phyloP scores from a whole-genome alignment of 192 early-diverging fungal genomes.

The Coemansia sp. region DNA sequence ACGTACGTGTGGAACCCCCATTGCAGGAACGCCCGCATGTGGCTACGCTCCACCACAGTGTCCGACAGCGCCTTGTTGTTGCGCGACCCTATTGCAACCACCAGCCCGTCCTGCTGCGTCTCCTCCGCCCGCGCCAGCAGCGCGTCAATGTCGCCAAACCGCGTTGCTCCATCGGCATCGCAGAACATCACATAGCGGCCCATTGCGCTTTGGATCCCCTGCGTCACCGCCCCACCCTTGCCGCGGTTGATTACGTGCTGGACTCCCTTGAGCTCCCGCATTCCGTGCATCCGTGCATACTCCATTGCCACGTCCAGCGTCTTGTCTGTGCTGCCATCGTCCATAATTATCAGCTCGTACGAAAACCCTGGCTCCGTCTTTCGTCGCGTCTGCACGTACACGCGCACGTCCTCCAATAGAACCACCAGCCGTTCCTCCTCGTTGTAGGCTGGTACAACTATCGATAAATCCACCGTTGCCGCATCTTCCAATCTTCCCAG shows the following conservation, averaged over 20 bases:
- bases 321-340: constrained; percentile 85
- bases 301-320: constrained; percentile 69
- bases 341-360: constrained; percentile 89
- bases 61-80: constrained; percentile 76
- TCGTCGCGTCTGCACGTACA: constrained; percentile 59
- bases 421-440: constrained; percentile 78
- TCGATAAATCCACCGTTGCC: constrained; percentile 61
- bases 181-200: constrained; percentile 83
- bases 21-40: constrained; percentile 92
- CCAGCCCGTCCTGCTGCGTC: constrained; percentile 31
- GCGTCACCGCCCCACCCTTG: constrained; percentile 91
- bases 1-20: constrained; percentile 91
- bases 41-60: constrained; percentile 72
- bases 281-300: constrained; percentile 58
- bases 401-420: constrained; percentile 80
- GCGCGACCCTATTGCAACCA: constrained; percentile 83
- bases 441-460: constrained; percentile 91
- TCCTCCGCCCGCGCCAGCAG: constrained; percentile 54
- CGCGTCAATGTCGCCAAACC: constrained; percentile 79
- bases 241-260: constrained; percentile 81
- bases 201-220: constrained; percentile 80
- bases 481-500: constrained; percentile 26
- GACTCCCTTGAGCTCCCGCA: constrained; percentile 69
- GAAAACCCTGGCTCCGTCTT: constrained; percentile 51
- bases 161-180: constrained; percentile 94